phyloP scores from a whole-genome alignment of 495 filamentous ascomycete genomes.

The Astrothelium macrocarpum region DNA sequence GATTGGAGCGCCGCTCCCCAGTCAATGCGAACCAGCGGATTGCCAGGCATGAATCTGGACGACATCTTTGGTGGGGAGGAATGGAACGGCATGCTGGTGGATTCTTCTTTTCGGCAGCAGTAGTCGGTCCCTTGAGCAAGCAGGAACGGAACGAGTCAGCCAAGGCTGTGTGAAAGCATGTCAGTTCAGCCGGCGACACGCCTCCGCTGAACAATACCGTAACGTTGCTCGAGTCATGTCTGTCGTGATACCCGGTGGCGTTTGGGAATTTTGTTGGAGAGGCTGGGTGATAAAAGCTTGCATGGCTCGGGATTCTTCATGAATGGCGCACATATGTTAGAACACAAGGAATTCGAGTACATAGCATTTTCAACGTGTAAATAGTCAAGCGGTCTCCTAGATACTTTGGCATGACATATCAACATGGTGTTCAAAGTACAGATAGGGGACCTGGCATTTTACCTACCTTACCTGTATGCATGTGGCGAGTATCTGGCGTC shows the following conservation, averaged over 20 bases:
- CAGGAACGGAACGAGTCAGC: background rate
- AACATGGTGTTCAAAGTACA: no score
- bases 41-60: conserved; percentile 28
- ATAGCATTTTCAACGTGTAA: background rate
- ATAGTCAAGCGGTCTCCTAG: background rate
- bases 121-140: background rate
- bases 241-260: conserved; percentile 1
- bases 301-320: background rate
- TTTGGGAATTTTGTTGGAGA: background rate
- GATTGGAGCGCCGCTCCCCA: conserved; percentile 4
- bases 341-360: background rate
- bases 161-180: no score
- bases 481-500: background rate
- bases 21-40: conserved; percentile 3
- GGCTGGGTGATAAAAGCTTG: background rate
- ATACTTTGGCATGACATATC: no score
- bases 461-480: background rate
- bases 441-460: no score
- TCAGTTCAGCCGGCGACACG: no score
- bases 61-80: conserved; percentile 28
- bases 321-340: background rate
- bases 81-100: conserved; percentile 22
- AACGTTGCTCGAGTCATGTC: background rate
- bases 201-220: background rate
- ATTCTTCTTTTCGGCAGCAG: conserved; percentile 8